Conservation (phyloP, 805 yeast genomes). For the Diddensiella santjacobensis region DNA sequence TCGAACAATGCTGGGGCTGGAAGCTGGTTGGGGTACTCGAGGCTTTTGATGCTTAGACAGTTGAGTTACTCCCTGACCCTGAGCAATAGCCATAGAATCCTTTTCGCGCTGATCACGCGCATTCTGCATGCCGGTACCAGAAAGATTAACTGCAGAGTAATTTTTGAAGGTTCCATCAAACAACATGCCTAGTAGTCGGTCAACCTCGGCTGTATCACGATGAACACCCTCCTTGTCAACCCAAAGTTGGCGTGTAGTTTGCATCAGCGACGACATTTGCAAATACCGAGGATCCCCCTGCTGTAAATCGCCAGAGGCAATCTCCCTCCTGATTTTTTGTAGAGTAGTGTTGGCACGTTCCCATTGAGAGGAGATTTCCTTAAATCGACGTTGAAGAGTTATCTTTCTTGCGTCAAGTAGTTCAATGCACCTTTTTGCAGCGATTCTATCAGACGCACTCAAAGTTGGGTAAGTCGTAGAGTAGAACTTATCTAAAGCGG, state of each 20-base stretch:
- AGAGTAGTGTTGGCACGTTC: background rate
- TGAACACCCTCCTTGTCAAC: background rate
- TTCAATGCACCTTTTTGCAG: background rate
- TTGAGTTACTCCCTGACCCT: background rate
- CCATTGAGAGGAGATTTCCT: background rate
- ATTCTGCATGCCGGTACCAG: background rate
- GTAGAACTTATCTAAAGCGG: background rate
- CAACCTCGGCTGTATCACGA: background rate
- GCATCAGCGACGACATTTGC: conserved; percentile 1
- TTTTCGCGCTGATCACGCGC: background rate
- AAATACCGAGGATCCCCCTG: background rate
- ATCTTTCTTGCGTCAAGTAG: background rate
- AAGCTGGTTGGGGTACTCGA: background rate
- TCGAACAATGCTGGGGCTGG: too few species aligned
- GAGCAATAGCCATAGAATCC: background rate
- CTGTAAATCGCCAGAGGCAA: background rate
- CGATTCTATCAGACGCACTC: background rate
- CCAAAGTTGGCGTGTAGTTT: conserved; percentile 1
- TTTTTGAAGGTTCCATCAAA: background rate
- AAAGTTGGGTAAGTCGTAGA: background rate
- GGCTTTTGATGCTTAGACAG: too few species aligned
- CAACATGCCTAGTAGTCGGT: background rate
- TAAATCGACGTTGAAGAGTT: background rate
- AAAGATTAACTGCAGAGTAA: background rate
- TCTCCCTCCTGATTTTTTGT: background rate